Evolutionary conservation across 148 eudicot genomes (phyloP).

Genomic region (Persicaria tinctoria): DNA sequence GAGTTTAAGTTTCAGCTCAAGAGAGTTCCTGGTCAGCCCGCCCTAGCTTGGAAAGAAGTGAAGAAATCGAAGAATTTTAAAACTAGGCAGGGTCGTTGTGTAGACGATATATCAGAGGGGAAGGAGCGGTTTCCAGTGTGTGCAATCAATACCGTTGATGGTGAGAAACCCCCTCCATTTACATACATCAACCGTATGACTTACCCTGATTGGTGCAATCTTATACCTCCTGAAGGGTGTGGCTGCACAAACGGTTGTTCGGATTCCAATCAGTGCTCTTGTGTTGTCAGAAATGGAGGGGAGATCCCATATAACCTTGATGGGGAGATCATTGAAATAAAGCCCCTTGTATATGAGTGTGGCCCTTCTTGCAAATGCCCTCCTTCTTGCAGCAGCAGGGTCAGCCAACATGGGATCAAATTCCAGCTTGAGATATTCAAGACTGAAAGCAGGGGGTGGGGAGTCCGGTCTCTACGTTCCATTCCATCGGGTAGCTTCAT

Average conservation of each 20-base stretch:
- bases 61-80: slow-evolving; percentile 45
- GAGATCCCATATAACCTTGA: slow-evolving; percentile 71
- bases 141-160: slow-evolving; percentile 59
- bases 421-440: slow-evolving; percentile 84
- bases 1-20: slow-evolving; percentile 63
- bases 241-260: slow-evolving; percentile 56
- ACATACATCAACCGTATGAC: slow-evolving; percentile 49
- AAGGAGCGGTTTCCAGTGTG: slow-evolving; percentile 45
- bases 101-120: slow-evolving; percentile 52
- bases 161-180: slow-evolving; percentile 58
- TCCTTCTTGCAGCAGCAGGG: slow-evolving; percentile 71
- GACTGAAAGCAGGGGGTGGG: slow-evolving; percentile 86
- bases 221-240: slow-evolving; percentile 52
- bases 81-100: slow-evolving; percentile 41
- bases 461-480: slow-evolving; percentile 64
- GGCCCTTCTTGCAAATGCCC: slow-evolving; percentile 86
- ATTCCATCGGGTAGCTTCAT: slow-evolving; percentile 81
- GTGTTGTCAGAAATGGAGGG: slow-evolving; percentile 62
- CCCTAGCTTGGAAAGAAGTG: slow-evolving; percentile 67
- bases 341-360: slow-evolving; percentile 80
- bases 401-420: slow-evolving; percentile 67
- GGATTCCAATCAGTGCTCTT: slow-evolving; percentile 49
- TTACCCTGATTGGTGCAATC: slow-evolving; percentile 56
- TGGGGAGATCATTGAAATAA: slow-evolving; percentile 72
- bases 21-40: slow-evolving; percentile 63